Conservation (phyloP, 1,139 yeast genomes). For the Hansenula sp. region DNA sequence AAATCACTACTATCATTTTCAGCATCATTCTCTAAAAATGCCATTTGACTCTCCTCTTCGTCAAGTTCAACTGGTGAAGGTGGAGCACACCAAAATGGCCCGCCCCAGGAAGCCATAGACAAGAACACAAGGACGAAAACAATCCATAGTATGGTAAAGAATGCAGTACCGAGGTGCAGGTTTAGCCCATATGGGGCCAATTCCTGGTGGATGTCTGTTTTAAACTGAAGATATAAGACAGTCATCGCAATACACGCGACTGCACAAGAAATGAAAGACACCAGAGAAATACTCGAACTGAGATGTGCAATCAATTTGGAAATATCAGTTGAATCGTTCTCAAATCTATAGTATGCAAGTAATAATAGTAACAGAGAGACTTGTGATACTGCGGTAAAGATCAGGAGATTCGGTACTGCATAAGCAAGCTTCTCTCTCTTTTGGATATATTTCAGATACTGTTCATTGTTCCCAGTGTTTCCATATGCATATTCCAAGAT, state of each 20-base stretch:
- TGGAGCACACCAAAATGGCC: constrained; percentile 42
- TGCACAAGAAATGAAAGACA: constrained; percentile 30
- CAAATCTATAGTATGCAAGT: constrained; percentile 32
- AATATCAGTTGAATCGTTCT: constrained; percentile 27
- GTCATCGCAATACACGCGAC: constrained; percentile 31
- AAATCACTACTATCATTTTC: background rate
- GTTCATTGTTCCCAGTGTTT: constrained; percentile 15
- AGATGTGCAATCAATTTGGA: constrained; percentile 32
- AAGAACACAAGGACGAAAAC: constrained; percentile 28
- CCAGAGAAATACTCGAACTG: constrained; percentile 32
- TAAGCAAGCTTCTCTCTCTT: constrained; percentile 22
- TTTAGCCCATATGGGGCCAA: constrained; percentile 44
- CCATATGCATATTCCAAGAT: constrained; percentile 45
- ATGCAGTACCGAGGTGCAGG: constrained; percentile 36
- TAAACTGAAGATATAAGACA: constrained; percentile 25
- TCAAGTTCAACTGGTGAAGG: constrained; percentile 15
- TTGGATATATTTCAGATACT: constrained; percentile 20
- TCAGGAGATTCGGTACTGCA: constrained; percentile 27
- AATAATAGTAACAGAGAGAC: constrained; percentile 29
- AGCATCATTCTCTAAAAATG: background rate
- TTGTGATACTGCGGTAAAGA: constrained; percentile 28
- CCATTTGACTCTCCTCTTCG: constrained; percentile 1
- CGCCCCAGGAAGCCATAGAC: constrained; percentile 30
- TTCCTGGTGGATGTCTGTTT: constrained; percentile 28
- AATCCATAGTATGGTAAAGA: constrained; percentile 42